Conservation (phyloP, 352 stramenopile species). For the Phytopythium delawarense region DNA sequence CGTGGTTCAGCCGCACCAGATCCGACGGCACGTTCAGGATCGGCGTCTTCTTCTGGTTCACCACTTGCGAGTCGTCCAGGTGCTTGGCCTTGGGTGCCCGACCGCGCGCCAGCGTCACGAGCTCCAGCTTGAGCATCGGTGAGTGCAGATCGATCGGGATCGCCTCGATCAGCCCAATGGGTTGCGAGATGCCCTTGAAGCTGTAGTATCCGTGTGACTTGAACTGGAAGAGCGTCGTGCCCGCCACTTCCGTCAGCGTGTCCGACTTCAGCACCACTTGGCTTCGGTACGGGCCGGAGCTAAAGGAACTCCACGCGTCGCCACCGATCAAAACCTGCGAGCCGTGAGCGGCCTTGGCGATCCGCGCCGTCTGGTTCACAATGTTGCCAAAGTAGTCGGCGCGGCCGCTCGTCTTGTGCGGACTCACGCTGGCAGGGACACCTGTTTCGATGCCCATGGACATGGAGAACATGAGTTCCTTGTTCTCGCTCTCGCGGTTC, state of each 20-base stretch:
- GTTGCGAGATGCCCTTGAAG: conserved; percentile 85
- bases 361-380: conserved; percentile 85
- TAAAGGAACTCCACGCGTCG: conserved; percentile 74
- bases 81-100: conserved; percentile 56
- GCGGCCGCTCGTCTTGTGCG: conserved; percentile 84
- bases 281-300: conserved; percentile 25
- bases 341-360: conserved; percentile 78
- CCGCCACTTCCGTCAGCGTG: conserved; percentile 35
- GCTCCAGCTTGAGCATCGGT: conserved; percentile 37
- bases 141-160: conserved; percentile 65
- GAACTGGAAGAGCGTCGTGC: conserved; percentile 76
- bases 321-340: conserved; percentile 80
- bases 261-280: conserved; percentile 40
- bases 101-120: conserved; percentile 26
- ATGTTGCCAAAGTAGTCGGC: conserved; percentile 90
- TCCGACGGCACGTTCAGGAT: conserved; percentile 51
- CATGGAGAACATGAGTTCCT: conserved; percentile 84
- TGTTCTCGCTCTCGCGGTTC: conserved; percentile 68
- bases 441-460: conserved; percentile 86
- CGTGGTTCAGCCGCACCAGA: conserved; percentile 55
- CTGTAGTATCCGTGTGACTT: conserved; percentile 77
- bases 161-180: conserved; percentile 76
- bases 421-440: conserved; percentile 77
- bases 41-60: conserved; percentile 39
- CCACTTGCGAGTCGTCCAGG: conserved; percentile 46